Conservation (phyloP, 2,329 filamentous ascomycete species). For the Elsinoe australis region DNA sequence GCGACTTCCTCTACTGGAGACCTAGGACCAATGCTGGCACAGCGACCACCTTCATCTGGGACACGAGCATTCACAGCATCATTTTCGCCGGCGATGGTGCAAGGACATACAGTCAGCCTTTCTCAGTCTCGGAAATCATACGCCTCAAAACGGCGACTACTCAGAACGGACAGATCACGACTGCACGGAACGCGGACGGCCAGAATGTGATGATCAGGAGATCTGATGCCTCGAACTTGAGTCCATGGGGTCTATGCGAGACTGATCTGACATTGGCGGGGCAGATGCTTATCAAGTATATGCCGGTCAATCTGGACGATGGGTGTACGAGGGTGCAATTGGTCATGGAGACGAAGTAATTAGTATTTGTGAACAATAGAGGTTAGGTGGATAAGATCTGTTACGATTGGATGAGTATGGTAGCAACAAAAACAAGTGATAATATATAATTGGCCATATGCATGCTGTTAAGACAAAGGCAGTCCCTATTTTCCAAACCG, state of each 20-base stretch:
- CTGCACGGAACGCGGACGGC: not conserved
- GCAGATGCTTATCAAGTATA: constrained; percentile 2
- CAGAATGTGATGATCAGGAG: not conserved
- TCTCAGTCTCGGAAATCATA: not conserved
- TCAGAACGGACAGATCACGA: not conserved
- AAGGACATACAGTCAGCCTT: not conserved
- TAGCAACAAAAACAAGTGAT: too few relatives aligned
- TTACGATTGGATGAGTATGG: too few relatives aligned
- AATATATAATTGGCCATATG: too few relatives aligned
- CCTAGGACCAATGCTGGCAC: too few relatives aligned
- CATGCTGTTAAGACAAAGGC: too few relatives aligned
- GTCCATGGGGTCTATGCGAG: constrained; percentile 11
- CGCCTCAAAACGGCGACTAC: not conserved
- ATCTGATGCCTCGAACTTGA: not conserved
- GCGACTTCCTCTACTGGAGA: too few relatives aligned
- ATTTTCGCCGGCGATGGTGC: too few relatives aligned
- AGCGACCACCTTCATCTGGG: too few relatives aligned
- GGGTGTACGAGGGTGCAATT: constrained; percentile 10
- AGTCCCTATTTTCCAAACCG: too few relatives aligned
- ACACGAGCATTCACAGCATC: too few relatives aligned
- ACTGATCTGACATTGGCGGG: constrained; percentile 7
- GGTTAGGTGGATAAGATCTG: too few relatives aligned
- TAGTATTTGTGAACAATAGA: too few relatives aligned
- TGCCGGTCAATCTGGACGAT: constrained; percentile 9
- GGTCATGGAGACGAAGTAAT: constrained; percentile 1